A percentile compares a stretch with the other conserved stretches of the same genome.
These are phyloP conservation scores for Penicillium subrubescens DNA, from an alignment of 495 filamentous ascomycete species.

Conservation along the genomic window DNA sequence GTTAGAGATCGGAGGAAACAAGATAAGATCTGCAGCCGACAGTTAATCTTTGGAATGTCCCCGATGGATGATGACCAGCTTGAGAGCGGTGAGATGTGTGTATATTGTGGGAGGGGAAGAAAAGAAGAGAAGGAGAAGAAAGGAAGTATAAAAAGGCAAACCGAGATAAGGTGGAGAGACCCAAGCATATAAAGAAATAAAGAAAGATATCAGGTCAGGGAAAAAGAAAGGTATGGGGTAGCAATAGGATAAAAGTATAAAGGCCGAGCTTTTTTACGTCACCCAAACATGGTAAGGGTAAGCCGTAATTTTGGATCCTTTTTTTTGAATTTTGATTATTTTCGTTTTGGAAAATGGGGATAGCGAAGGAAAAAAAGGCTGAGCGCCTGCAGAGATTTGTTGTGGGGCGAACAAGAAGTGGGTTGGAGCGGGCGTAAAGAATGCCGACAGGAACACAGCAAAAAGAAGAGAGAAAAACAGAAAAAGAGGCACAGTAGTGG, in stretches of 20 bases:
- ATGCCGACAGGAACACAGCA: conserved; percentile 27
- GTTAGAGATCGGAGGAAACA: not conserved
- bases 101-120: not conserved
- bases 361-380: conserved; percentile 20
- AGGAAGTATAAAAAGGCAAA: conserved; percentile 10
- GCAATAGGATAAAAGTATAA: conserved; percentile 28
- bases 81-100: not conserved
- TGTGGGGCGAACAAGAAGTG: conserved; percentile 25
- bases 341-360: conserved; percentile 5
- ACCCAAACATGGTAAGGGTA: conserved; percentile 25
- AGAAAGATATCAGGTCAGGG: not conserved
- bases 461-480: not conserved
- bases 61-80: not conserved
- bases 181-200: conserved; percentile 30
- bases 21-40: conserved; percentile 6
- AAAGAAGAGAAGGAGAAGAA: conserved; percentile 11
- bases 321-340: conserved; percentile 6
- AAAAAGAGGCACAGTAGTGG: conserved; percentile 10
- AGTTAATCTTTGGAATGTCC: not conserved
- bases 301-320: conserved; percentile 15
- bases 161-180: conserved; percentile 20
- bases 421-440: conserved; percentile 22
- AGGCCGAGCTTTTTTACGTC: conserved; percentile 36
- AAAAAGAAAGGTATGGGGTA: conserved; percentile 27
- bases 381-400: conserved; percentile 31